Conservation (phyloP, 2,329 filamentous ascomycete genomes). For the Byssoonygena ceratinophila region DNA sequence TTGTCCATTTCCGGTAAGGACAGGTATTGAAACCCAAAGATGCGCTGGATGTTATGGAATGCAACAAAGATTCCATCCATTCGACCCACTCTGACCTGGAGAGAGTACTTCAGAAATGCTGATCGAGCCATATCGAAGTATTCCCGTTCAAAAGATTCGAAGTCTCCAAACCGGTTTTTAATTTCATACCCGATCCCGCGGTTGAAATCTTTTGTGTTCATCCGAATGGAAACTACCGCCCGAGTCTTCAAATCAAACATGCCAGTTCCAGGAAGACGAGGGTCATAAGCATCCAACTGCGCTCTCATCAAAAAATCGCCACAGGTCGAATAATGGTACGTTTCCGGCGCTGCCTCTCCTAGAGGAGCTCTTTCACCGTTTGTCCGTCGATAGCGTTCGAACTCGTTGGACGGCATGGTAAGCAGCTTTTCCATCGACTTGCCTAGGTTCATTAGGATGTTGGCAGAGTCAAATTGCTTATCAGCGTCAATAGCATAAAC, state of each 20-base stretch:
- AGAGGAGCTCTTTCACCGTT: slow-evolving; percentile 55
- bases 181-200: slow-evolving; percentile 81
- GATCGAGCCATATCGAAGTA: slow-evolving; percentile 94
- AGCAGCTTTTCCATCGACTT: slow-evolving; percentile 95
- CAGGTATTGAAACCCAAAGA: slow-evolving; percentile 97
- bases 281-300: slow-evolving; percentile 82
- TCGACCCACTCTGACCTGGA: slow-evolving; percentile 90
- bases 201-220: slow-evolving; percentile 64
- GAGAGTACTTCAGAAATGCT: slow-evolving; percentile 89
- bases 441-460: slow-evolving; percentile 80
- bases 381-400: slow-evolving; percentile 67
- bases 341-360: slow-evolving; percentile 61
- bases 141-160: slow-evolving; percentile 87
- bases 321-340: slow-evolving; percentile 77
- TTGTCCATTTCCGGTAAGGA: slow-evolving; percentile 75
- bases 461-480: slow-evolving; percentile 77
- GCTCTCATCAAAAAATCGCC: slow-evolving; percentile 90
- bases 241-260: slow-evolving; percentile 96
- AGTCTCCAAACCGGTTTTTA: slow-evolving; percentile 60
- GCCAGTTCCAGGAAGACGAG: slow-evolving; percentile 74
- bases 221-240: slow-evolving; percentile 81
- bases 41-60: slow-evolving; percentile 86
- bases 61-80: slow-evolving; percentile 99
- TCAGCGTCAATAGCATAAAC: slow-evolving; percentile 92
- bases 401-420: slow-evolving; percentile 70